phyloP scores from a whole-genome alignment of 2,329 filamentous ascomycete genomes.

The Pseudogymnoascus sp. region DNA sequence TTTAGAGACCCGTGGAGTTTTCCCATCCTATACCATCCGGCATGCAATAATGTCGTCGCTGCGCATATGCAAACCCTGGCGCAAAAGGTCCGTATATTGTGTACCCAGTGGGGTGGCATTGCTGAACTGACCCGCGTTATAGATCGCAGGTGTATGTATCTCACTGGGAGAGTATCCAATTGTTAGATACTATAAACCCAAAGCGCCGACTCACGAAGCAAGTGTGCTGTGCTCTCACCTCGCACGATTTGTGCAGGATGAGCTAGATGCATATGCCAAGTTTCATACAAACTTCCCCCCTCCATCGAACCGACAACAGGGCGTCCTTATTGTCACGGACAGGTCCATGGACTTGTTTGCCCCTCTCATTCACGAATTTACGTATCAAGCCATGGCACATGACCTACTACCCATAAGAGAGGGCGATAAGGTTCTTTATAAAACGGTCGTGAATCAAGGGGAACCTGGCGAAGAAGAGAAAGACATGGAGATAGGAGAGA shows the following conservation, averaged over 20 bases:
- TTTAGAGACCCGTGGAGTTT: conserved; percentile 97
- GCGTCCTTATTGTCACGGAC: conserved; percentile 79
- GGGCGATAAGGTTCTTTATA: conserved; percentile 79
- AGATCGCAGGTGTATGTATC: conserved; percentile 84
- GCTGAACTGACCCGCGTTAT: conserved; percentile 18
- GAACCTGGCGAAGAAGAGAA: conserved; percentile 66
- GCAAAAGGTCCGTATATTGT: conserved; percentile 60
- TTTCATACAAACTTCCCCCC: conserved; percentile 81
- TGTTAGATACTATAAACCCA: conserved; percentile 82
- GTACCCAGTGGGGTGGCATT: background rate
- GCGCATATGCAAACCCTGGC: conserved; percentile 78
- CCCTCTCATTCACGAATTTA: conserved; percentile 89
- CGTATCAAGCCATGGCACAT: conserved; percentile 97
- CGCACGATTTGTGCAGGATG: conserved; percentile 83
- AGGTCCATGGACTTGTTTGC: conserved; percentile 87
- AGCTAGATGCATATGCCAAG: conserved; percentile 82
- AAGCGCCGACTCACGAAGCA: conserved; percentile 72
- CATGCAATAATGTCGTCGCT: conserved; percentile 75
- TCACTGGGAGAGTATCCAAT: conserved; percentile 89
- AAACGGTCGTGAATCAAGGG: conserved; percentile 70
- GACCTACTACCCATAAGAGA: conserved; percentile 86
- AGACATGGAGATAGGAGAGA: conserved; percentile 84
- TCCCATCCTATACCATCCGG: conserved; percentile 81
- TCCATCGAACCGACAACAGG: conserved; percentile 67
- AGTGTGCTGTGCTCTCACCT: conserved; percentile 80